These are phyloP conservation scores for Penicilliopsis zonata DNA, from an alignment of 495 filamentous ascomycete genomes.

Conservation along the genomic window DNA sequence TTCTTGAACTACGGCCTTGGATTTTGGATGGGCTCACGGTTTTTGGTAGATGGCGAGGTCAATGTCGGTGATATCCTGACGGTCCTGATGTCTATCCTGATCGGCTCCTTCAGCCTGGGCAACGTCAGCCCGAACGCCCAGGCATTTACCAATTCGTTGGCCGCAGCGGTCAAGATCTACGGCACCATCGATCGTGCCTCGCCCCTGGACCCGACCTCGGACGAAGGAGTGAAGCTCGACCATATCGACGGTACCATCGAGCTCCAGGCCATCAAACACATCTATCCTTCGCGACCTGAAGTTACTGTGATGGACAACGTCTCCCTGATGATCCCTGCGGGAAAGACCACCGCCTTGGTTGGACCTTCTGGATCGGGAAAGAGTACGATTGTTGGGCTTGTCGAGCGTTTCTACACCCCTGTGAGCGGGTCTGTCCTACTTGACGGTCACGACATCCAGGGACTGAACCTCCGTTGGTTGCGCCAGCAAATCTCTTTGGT, in stretches of 20 bases:
- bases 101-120: conserved; percentile 82
- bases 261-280: conserved; percentile 74
- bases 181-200: conserved; percentile 85
- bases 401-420: conserved; percentile 89
- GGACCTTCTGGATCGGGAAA: conserved; percentile 85
- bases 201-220: conserved; percentile 67
- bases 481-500: conserved; percentile 86
- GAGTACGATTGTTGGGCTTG: conserved; percentile 80
- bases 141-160: conserved; percentile 69
- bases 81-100: conserved; percentile 80
- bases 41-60: conserved; percentile 55
- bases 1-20: conserved; percentile 85
- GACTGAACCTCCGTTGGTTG: conserved; percentile 80
- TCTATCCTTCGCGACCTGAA: conserved; percentile 87
- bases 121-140: conserved; percentile 80
- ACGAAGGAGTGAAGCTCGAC: conserved; percentile 58
- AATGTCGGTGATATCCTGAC: conserved; percentile 47
- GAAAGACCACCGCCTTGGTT: conserved; percentile 78
- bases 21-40: conserved; percentile 90
- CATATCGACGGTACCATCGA: conserved; percentile 67
- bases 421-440: conserved; percentile 67
- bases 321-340: conserved; percentile 64
- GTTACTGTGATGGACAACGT: conserved; percentile 79
- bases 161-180: conserved; percentile 83
- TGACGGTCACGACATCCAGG: conserved; percentile 72